These are phyloP conservation scores for Odontarrhena argentea DNA, from an alignment of 345 rosid species.

Conservation along the genomic window DNA sequence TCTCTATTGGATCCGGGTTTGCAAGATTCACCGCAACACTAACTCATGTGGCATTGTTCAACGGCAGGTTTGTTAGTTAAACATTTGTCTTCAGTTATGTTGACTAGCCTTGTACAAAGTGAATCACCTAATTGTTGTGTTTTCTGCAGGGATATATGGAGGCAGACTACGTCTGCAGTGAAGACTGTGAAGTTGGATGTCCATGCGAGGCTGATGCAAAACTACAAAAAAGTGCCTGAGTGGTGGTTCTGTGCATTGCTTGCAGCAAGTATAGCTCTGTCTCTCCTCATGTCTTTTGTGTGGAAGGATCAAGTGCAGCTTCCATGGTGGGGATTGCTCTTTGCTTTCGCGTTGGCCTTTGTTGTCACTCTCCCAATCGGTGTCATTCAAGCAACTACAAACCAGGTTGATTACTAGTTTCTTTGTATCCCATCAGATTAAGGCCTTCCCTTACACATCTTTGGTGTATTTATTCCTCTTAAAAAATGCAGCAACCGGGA, in stretches of 20 bases:
- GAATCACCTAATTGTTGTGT: constrained; percentile 22
- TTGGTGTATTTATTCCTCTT: not conserved
- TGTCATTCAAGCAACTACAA: constrained; percentile 98
- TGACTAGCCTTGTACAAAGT: not conserved
- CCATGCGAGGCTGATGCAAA: constrained; percentile 76
- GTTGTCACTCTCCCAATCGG: constrained; percentile 96
- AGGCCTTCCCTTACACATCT: constrained; percentile 4
- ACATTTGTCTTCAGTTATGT: not conserved
- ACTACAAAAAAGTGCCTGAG: constrained; percentile 86
- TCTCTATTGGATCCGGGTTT: constrained; percentile 98
- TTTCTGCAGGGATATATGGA: constrained; percentile 72
- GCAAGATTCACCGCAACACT: constrained; percentile 94
- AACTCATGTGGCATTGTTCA: constrained; percentile 92
- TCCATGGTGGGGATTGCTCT: constrained; percentile 96
- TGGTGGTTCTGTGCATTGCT: constrained; percentile 86
- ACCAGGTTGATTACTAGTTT: constrained; percentile 59
- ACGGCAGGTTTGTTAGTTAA: constrained; percentile 68
- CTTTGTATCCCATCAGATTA: not conserved
- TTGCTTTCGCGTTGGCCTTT: constrained; percentile 86
- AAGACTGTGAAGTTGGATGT: constrained; percentile 73
- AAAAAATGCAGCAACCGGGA: constrained; percentile 86
- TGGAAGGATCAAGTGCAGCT: constrained; percentile 82
- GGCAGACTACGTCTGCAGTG: constrained; percentile 79
- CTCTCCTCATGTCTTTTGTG: constrained; percentile 76
- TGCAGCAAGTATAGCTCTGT: constrained; percentile 56